These are phyloP conservation scores for Pichia sp. DNA, from an alignment of 1,139 yeast species.

Conservation along the genomic window DNA sequence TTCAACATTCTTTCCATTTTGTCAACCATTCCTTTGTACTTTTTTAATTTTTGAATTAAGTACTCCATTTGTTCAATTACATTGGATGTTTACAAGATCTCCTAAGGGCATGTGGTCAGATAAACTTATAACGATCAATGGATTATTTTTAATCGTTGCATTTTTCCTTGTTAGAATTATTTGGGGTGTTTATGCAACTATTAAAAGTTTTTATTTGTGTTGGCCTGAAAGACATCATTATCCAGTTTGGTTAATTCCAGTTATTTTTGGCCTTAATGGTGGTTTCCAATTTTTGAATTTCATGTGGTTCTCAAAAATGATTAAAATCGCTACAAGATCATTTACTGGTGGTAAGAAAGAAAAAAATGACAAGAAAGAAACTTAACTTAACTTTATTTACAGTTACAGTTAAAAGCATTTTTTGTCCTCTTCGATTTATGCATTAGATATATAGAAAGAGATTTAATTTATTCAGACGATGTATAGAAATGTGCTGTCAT, in stretches of 20 bases:
- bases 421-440: no score
- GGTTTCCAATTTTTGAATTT: constrained; percentile 44
- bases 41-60: constrained; percentile 50
- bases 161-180: constrained; percentile 47
- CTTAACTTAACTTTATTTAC: no score
- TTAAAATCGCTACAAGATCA: constrained; percentile 35
- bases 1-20: constrained; percentile 39
- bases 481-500: no score
- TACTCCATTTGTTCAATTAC: constrained; percentile 54
- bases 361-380: neutral
- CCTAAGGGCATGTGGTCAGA: constrained; percentile 44
- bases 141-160: constrained; percentile 38
- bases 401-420: no score
- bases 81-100: constrained; percentile 51
- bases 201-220: constrained; percentile 36
- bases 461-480: no score
- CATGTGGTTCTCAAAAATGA: constrained; percentile 52
- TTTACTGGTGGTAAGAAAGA: neutral
- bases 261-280: constrained; percentile 37
- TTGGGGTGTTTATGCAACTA: constrained; percentile 54
- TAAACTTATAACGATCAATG: constrained; percentile 39
- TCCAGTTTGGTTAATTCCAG: constrained; percentile 23
- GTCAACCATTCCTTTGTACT: constrained; percentile 48
- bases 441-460: no score
- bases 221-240: constrained; percentile 31